Evolutionary conservation across 2,329 filamentous ascomycete species (phyloP).

Genomic region (Gliomastix tumulicola): DNA sequence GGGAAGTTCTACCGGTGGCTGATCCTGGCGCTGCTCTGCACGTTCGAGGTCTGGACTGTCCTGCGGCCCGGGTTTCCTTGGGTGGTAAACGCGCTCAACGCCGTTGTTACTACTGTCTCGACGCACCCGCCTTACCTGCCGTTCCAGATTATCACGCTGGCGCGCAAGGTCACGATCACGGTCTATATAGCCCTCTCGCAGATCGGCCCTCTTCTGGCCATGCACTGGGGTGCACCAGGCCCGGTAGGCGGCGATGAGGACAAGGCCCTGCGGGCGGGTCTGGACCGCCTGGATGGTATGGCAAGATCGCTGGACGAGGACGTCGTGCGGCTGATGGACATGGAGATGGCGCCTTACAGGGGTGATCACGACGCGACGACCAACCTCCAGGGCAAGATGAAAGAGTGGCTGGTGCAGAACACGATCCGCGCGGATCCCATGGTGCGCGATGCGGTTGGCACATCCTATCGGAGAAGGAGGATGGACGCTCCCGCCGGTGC

Average conservation of each 20-base stretch:
- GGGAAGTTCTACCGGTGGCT: slow-evolving; percentile 62
- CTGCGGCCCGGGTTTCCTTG: slow-evolving; percentile 46
- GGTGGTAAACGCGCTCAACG: slow-evolving; percentile 38
- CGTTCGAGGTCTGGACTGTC: slow-evolving; percentile 50
- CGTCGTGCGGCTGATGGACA: slow-evolving; percentile 59
- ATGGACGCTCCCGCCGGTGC: slow-evolving; percentile 57
- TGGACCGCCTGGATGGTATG: slow-evolving; percentile 60
- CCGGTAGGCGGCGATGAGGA: slow-evolving; percentile 28
- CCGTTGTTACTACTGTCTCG: slow-evolving; percentile 26
- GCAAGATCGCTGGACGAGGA: slow-evolving; percentile 60
- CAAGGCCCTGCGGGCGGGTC: slow-evolving; percentile 48
- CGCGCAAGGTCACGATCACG: slow-evolving; percentile 70
- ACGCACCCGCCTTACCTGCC: slow-evolving; percentile 63
- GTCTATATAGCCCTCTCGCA: slow-evolving; percentile 79
- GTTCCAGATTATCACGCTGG: slow-evolving; percentile 74
- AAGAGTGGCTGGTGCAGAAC: slow-evolving; percentile 84
- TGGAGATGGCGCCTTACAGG: slow-evolving; percentile 76
- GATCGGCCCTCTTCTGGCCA: slow-evolving; percentile 60
- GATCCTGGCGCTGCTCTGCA: slow-evolving; percentile 41
- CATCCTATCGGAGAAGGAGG: slow-evolving; percentile 56
- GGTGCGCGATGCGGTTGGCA: slow-evolving; percentile 72
- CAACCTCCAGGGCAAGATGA: slow-evolving; percentile 60
- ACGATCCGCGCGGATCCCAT: slow-evolving; percentile 73
- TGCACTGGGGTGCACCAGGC: slow-evolving; percentile 18
- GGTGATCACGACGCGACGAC: slow-evolving; percentile 60